Percentiles rank a stretch among this genome's conserved stretches.
phyloP scores from a whole-genome alignment of 129 eudicot genomes.

The Flaveria trinervia region DNA sequence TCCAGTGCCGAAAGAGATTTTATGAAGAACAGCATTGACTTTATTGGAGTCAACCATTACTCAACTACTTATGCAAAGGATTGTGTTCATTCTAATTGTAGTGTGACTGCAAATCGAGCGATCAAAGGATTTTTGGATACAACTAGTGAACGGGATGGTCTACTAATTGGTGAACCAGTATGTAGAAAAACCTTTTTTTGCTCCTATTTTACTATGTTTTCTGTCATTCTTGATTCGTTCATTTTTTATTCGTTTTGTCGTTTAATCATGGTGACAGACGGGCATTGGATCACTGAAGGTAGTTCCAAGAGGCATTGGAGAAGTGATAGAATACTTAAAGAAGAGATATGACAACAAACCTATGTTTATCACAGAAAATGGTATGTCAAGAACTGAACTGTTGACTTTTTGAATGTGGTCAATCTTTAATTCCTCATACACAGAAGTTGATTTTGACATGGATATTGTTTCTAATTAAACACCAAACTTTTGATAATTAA shows the following conservation, averaged over 20 bases:
- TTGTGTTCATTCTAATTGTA: slow-evolving; percentile 54
- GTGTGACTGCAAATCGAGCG: slow-evolving; percentile 42
- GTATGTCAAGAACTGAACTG: slow-evolving; percentile 38
- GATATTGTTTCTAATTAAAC: slow-evolving; percentile 6
- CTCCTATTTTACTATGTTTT: background rate
- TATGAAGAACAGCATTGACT: slow-evolving; percentile 59
- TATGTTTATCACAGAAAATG: slow-evolving; percentile 87
- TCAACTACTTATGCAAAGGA: slow-evolving; percentile 64
- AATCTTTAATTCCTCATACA: background rate
- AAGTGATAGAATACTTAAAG: slow-evolving; percentile 54
- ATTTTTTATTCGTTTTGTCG: slow-evolving; percentile 4
- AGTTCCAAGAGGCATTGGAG: slow-evolving; percentile 81
- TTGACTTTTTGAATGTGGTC: slow-evolving; percentile 19
- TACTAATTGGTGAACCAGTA: slow-evolving; percentile 71
- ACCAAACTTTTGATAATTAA: background rate
- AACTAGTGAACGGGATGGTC: slow-evolving; percentile 52
- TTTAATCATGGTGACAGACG: slow-evolving; percentile 46
- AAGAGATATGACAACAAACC: slow-evolving; percentile 75
- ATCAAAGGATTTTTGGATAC: slow-evolving; percentile 44
- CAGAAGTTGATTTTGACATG: background rate
- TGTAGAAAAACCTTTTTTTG: background rate
- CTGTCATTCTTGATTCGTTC: background rate
- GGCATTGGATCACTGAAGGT: slow-evolving; percentile 52
- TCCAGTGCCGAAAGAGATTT: slow-evolving; percentile 45
- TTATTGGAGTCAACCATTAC: slow-evolving; percentile 77